These are phyloP conservation scores for Oryza brachyantha DNA, from an alignment of 176 grass and related monocot genomes.

Conservation along the genomic window DNA sequence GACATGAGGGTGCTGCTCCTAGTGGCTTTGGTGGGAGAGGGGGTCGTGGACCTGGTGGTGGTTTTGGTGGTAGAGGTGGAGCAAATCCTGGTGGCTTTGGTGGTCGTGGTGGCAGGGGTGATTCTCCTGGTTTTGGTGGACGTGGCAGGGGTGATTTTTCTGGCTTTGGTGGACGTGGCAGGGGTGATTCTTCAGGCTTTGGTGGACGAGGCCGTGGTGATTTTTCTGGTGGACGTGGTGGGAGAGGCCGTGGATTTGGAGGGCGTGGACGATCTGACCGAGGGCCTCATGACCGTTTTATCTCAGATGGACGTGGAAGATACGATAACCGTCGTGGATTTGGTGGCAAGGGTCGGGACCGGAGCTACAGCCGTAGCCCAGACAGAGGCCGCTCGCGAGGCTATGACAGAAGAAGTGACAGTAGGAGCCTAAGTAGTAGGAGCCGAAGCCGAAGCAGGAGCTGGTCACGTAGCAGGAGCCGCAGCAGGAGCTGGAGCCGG, in stretches of 20 bases:
- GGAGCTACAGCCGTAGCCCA: constrained; percentile 75
- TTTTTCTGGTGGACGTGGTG: constrained; percentile 59
- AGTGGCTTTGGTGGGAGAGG: constrained; percentile 51
- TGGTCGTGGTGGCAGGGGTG: constrained; percentile 61
- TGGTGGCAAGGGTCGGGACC: constrained; percentile 50
- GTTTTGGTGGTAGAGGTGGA: constrained; percentile 56
- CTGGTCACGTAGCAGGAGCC: constrained; percentile 59
- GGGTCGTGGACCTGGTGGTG: constrained; percentile 55
- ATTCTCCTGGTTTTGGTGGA: constrained; percentile 52
- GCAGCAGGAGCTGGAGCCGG: constrained; percentile 51
- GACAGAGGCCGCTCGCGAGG: constrained; percentile 55
- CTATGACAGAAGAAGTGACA: constrained; percentile 57
- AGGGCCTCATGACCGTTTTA: constrained; percentile 58
- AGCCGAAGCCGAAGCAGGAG: constrained; percentile 67
- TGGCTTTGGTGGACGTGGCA: constrained; percentile 54
- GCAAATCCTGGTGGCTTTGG: constrained; percentile 48
- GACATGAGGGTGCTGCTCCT: constrained; percentile 30
- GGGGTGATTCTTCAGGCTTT: constrained; percentile 54
- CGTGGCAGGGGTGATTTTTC: constrained; percentile 49
- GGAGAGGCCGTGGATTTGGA: constrained; percentile 72
- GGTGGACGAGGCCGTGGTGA: constrained; percentile 61
- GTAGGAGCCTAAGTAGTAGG: constrained; percentile 48
- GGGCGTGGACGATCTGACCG: constrained; percentile 58
- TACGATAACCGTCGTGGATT: constrained; percentile 64
- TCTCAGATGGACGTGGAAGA: constrained; percentile 65